Conservation (phyloP, 352 stramenopile genomes). For the Globisporangium uncinulatum region DNA sequence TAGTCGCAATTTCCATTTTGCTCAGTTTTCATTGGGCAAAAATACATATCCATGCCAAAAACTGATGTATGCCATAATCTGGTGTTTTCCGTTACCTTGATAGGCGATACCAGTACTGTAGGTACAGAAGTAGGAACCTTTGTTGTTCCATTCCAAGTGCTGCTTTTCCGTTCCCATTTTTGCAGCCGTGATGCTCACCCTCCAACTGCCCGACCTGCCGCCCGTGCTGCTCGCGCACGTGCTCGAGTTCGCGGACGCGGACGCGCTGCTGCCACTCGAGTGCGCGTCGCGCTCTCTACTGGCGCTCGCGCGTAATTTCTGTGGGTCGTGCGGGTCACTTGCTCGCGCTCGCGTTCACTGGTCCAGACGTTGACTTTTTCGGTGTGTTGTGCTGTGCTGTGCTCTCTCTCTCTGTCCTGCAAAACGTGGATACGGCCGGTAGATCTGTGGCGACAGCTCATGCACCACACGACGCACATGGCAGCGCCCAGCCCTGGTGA, state of each 20-base stretch:
- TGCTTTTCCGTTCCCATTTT: no score
- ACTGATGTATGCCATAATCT: no score
- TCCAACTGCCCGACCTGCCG: constrained; percentile 26
- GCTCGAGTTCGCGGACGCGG: constrained; percentile 36
- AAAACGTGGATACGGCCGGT: no score
- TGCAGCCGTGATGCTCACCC: not conserved
- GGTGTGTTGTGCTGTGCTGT: no score
- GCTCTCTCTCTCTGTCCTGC: no score
- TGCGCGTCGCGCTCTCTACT: constrained; percentile 6
- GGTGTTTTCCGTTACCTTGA: no score
- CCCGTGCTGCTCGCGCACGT: constrained; percentile 29
- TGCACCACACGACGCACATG: constrained; percentile 11
- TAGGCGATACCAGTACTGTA: no score
- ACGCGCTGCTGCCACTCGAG: constrained; percentile 29
- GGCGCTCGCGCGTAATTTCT: constrained; percentile 8
- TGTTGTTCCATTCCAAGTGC: no score
- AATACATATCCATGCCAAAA: no score
- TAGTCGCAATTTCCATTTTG: no score
- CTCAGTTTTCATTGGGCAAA: no score
- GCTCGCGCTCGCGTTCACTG: constrained; percentile 16
- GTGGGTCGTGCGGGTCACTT: constrained; percentile 4
- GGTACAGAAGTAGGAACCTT: no score
- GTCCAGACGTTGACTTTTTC: not conserved
- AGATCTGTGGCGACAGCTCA: constrained; percentile 31
- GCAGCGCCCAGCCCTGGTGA: not conserved